Evolutionary conservation across 352 stramenopile genomes (phyloP), one percentile per base, ranked within the genome.

Genomic region (Phytophthora pini): DNA sequence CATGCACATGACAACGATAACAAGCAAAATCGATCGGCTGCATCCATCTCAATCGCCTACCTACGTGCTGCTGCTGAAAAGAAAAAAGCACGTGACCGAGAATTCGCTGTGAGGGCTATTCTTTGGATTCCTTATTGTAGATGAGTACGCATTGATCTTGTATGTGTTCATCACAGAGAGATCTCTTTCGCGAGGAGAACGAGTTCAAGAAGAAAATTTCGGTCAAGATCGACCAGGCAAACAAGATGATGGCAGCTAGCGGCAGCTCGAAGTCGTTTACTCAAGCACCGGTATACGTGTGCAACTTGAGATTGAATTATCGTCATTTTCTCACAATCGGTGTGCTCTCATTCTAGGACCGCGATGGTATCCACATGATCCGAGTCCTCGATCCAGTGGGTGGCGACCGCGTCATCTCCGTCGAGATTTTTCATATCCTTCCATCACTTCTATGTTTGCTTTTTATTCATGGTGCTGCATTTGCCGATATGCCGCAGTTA

Each of bases 381-480:
- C 76, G 78, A 49, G 67, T 93, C 8, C 46, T 67, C 0, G 82
- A 91, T 40, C 68, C 77, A 2, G 38, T 56, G 5, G 43, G 26
- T 10, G 74, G 53, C 51, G 79, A 88, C 34, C 83, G 83, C 4
- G 62, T 84, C 46, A 78, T 92, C 31, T 87, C 79, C 11, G 79
- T 92, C 47, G 83, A 90, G 59, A 84, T 80, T 46, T 92, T 92
- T 49, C 70, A 92, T 92, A 92, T 92, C 83, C 77, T 81, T 65
- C 13, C 47, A 24, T 26, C 36, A 5, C 32, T 68, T 34, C 11
- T 29, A 11, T 41, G 38, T 22, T 5, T 50, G 13, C 6, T 24
- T 50, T 8, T 11, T 38, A 3, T 58, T 63, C 39, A 44, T 55
- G 57, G 6, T 36, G 31, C 1, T 36, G 3, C 13, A 36, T 9